Conservation (phyloP, 208 protist genomes). For the Leptomonas seymouri region DNA sequence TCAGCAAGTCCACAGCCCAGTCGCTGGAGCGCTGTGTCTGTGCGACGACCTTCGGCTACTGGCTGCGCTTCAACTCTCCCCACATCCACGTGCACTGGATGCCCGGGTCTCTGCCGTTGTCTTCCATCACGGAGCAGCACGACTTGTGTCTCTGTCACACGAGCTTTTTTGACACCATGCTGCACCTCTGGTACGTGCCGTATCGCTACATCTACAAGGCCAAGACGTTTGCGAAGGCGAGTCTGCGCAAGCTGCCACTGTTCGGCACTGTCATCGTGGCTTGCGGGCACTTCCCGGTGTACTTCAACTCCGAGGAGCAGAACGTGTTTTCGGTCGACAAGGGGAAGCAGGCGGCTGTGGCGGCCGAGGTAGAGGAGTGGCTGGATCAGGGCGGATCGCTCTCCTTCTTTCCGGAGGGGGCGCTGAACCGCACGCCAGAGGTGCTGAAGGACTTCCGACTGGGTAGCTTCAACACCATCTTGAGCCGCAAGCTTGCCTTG, state of each 20-base stretch:
- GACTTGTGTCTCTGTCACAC: slow-evolving; percentile 82
- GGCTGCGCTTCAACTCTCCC: slow-evolving; percentile 48
- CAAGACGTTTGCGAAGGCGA: slow-evolving; percentile 79
- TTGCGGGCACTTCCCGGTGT: slow-evolving; percentile 85
- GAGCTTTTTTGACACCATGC: slow-evolving; percentile 86
- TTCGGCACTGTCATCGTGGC: slow-evolving; percentile 69
- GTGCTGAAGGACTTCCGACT: slow-evolving; percentile 82
- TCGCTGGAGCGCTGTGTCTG: slow-evolving; percentile 44
- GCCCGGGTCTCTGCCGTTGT: slow-evolving; percentile 58
- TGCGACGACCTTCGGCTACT: slow-evolving; percentile 46
- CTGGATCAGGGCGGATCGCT: slow-evolving; percentile 60
- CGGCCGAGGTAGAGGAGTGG: slow-evolving; percentile 58
- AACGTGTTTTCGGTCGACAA: slow-evolving; percentile 76
- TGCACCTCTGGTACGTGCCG: slow-evolving; percentile 66
- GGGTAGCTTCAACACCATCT: slow-evolving; percentile 76
- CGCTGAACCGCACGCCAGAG: slow-evolving; percentile 79
- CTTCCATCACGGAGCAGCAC: slow-evolving; percentile 53
- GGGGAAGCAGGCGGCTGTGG: slow-evolving; percentile 80
- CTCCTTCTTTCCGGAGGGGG: slow-evolving; percentile 87
- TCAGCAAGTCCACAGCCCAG: slow-evolving; percentile 33
- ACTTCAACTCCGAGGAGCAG: slow-evolving; percentile 67
- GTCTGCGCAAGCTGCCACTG: slow-evolving; percentile 70
- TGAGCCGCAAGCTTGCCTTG: slow-evolving; percentile 63
- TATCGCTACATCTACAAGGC: slow-evolving; percentile 52
- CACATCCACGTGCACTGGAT: slow-evolving; percentile 72